Conservation (phyloP, 257 asterid genomes). For the Fraxinus cuspidata region DNA sequence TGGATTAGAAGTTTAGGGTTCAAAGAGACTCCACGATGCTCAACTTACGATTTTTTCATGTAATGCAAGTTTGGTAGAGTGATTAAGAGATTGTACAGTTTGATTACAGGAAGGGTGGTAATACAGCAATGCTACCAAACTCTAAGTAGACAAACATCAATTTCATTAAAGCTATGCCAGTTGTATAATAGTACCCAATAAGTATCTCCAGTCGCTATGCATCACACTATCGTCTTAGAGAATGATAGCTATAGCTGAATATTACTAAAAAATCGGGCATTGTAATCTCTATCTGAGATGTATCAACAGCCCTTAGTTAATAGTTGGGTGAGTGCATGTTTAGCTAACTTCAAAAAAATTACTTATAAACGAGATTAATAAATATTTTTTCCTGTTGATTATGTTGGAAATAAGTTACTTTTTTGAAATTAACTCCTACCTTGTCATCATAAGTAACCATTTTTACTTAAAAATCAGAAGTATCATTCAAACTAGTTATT, state of each 20-base stretch:
- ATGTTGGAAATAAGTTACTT: not conserved
- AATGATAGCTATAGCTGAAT: not conserved
- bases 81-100: not conserved
- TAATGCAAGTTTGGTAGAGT: not conserved
- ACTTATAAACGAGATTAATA: not conserved
- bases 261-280: not conserved
- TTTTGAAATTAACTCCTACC: not conserved
- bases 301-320: not conserved
- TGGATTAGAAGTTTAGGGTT: not conserved
- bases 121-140: not conserved
- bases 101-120: not conserved
- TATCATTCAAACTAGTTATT: not conserved
- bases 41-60: not conserved
- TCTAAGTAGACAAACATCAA: not conserved
- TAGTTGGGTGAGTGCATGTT: not conserved
- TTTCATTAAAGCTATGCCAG: not conserved
- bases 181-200: not conserved
- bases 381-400: not conserved
- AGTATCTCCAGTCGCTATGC: not conserved
- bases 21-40: not conserved
- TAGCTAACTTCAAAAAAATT: not conserved
- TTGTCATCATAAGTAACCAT: not conserved
- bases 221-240: not conserved
- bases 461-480: not conserved
- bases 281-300: not conserved